phyloP scores from a whole-genome alignment of 2,329 filamentous ascomycete species.

The Allantophomopsis cytisporea region DNA sequence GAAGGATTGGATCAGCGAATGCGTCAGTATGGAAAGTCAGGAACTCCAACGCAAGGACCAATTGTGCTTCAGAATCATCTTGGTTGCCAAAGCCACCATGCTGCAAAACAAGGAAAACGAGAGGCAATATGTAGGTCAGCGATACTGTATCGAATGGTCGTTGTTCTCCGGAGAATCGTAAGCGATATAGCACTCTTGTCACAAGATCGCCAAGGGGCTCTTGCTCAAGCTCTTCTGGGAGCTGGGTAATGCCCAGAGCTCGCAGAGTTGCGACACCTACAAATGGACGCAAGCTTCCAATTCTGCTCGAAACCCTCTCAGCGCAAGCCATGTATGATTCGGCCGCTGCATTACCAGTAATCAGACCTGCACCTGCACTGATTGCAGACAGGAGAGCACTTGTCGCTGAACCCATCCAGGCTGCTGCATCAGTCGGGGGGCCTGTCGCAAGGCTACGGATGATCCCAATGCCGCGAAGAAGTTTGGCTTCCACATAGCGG shows the following conservation, averaged over 20 bases:
- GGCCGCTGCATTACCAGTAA: constrained; percentile 70
- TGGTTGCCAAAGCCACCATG: constrained; percentile 64
- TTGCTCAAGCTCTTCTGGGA: constrained; percentile 58
- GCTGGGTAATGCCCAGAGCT: constrained; percentile 57
- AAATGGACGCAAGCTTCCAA: constrained; percentile 68
- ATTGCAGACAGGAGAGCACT: constrained; percentile 61
- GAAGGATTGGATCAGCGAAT: constrained; percentile 62
- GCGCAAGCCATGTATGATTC: constrained; percentile 70
- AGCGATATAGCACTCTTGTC: constrained; percentile 77
- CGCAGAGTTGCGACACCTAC: constrained; percentile 80
- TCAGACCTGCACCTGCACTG: constrained; percentile 64
- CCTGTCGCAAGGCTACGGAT: constrained; percentile 71
- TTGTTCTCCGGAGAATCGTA: constrained; percentile 84
- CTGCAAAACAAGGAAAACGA: constrained; percentile 66
- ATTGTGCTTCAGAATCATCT: constrained; percentile 80
- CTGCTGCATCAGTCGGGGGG: constrained; percentile 74
- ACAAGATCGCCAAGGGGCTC: constrained; percentile 77
- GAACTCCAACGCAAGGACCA: constrained; percentile 80
- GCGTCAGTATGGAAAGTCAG: constrained; percentile 77
- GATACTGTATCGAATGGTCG: constrained; percentile 85
- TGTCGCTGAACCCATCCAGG: constrained; percentile 80
- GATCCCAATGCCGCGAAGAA: constrained; percentile 76
- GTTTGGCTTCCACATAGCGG: constrained; percentile 49
- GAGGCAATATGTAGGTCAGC: constrained; percentile 73
- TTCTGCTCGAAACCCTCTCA: constrained; percentile 56